phyloP scores from a whole-genome alignment of 495 filamentous ascomycete species.

The Tuber indicum region DNA sequence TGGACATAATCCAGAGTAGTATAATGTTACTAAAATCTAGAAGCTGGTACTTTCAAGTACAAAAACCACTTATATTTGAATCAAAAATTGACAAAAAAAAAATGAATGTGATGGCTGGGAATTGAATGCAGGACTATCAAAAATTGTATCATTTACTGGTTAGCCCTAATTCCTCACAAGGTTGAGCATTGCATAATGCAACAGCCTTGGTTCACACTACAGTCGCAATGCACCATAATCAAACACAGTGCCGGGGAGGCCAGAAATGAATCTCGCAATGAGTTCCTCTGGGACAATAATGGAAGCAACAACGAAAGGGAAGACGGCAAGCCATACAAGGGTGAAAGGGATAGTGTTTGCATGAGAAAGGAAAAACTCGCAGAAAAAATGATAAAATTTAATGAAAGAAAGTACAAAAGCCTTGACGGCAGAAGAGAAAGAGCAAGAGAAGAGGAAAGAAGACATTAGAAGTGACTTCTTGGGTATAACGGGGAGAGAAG shows the following conservation, averaged over 20 bases:
- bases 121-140: too few species aligned
- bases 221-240: not conserved
- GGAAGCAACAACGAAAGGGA: not conserved
- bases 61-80: too few species aligned
- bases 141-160: too few species aligned
- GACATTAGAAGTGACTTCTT: not conserved
- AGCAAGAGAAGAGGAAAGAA: not conserved
- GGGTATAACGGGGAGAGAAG: not conserved
- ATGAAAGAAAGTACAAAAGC: not conserved
- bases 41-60: too few species aligned
- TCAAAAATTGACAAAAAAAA: too few species aligned
- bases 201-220: too few species aligned
- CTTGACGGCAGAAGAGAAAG: not conserved
- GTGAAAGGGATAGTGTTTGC: not conserved
- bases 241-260: not conserved
- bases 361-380: not conserved
- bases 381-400: not conserved
- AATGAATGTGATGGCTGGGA: too few species aligned
- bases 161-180: too few species aligned
- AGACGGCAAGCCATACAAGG: not conserved
- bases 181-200: too few species aligned
- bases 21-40: too few species aligned
- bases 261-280: not conserved
- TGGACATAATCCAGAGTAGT: too few species aligned
- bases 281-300: not conserved